Evolutionary conservation across 139 green algal species (phyloP).

Genomic region (Volvox reticuliferus): DNA sequence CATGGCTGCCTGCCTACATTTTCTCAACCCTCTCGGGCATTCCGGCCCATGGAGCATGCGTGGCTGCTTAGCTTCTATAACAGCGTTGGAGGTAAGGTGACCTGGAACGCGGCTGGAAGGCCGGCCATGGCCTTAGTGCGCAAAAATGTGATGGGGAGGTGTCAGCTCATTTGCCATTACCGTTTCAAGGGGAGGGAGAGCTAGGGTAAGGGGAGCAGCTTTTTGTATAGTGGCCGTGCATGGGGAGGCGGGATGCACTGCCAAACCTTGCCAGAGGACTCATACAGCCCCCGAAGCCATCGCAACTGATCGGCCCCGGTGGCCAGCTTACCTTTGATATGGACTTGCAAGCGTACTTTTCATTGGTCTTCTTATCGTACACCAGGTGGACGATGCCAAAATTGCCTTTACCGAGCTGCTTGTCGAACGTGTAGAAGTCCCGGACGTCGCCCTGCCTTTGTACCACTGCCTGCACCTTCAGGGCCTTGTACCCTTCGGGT

Average conservation of each 20-base stretch:
- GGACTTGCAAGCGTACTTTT: conserved; percentile 87
- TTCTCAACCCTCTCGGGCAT: no score
- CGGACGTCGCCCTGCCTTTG: conserved; percentile 51
- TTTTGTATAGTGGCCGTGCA: no score
- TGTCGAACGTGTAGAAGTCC: conserved; percentile 67
- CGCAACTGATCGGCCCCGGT: background rate
- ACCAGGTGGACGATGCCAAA: conserved; percentile 78
- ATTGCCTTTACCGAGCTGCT: conserved; percentile 77
- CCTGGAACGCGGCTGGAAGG: no score
- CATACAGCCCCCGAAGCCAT: background rate
- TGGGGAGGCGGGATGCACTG: background rate
- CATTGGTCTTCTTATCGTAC: conserved; percentile 66
- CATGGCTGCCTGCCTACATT: no score
- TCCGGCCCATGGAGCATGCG: no score
- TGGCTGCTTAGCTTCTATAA: no score
- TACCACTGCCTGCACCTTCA: conserved; percentile 17
- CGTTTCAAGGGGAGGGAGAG: no score
- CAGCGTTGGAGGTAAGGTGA: no score
- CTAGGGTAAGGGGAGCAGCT: no score
- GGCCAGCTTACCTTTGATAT: conserved; percentile 70
- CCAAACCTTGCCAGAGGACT: background rate
- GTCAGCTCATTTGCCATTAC: no score
- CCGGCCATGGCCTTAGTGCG: no score
- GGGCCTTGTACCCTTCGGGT: conserved; percentile 23
- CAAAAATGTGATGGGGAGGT: no score